A percentile compares a stretch with the other conserved stretches of the same genome.
phyloP scores from a whole-genome alignment of 116 monocot genomes.

The Papilionanthe hybrid region DNA sequence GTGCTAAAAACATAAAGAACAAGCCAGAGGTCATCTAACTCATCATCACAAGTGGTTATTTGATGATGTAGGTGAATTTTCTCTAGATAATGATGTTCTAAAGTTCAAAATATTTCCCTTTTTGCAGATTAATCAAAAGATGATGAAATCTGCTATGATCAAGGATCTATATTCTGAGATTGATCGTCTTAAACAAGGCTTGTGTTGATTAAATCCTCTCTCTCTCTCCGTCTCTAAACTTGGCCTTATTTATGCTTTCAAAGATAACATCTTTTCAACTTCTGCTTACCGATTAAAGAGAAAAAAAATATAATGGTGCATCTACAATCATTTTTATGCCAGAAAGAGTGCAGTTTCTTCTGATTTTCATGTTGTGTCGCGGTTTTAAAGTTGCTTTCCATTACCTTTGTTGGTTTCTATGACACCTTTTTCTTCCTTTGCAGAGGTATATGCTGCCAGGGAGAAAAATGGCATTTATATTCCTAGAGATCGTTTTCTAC shows the following conservation, averaged over 20 bases:
- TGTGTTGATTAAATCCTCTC: neutral
- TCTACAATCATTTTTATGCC: neutral
- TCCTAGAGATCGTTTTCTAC: conserved; percentile 77
- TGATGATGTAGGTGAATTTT: neutral
- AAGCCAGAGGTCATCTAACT: conserved; percentile 46
- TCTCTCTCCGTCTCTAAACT: neutral
- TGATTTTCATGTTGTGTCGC: neutral
- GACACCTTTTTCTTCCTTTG: neutral
- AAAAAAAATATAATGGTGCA: neutral
- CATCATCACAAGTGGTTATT: conserved; percentile 10
- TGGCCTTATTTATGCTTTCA: neutral
- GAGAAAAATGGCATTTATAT: conserved; percentile 99
- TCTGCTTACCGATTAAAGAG: neutral
- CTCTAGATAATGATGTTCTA: neutral
- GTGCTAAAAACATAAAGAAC: conserved; percentile 72
- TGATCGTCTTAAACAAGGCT: conserved; percentile 57
- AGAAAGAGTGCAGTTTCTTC: neutral
- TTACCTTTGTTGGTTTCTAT: neutral
- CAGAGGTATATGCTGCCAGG: conserved; percentile 67
- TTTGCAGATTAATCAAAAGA: conserved; percentile 65
- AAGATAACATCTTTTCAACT: neutral
- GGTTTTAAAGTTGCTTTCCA: neutral
- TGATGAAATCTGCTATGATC: conserved; percentile 74
- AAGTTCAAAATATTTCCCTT: neutral
- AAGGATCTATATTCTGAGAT: conserved; percentile 65